Conservation (phyloP, 768 basidiomycete species). For the Pulveroboletus sp. region DNA sequence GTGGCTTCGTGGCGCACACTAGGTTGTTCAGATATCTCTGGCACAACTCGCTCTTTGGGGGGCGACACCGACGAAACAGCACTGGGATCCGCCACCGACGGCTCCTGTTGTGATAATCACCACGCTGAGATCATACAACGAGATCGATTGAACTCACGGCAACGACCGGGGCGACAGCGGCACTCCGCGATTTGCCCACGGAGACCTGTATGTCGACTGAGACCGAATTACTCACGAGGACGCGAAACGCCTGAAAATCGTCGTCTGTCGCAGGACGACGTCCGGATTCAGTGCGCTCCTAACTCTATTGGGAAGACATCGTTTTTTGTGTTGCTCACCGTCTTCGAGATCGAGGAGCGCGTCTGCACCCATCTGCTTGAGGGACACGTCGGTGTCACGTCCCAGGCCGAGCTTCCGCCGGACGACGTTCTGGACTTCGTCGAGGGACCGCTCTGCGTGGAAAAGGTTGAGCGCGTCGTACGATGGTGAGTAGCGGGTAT, state of each 20-base stretch:
- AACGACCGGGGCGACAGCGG: background rate
- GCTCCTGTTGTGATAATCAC: background rate
- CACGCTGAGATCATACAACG: too few relatives aligned
- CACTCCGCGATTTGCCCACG: conserved; percentile 5
- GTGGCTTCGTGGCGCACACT: background rate
- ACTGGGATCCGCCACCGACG: background rate
- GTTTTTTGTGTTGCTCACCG: conserved; percentile 45
- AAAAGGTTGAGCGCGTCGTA: conserved; percentile 5
- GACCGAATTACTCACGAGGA: conserved; percentile 36
- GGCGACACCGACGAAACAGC: background rate
- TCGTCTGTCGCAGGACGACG: conserved; percentile 48
- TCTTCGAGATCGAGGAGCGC: conserved; percentile 68
- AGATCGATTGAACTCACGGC: background rate
- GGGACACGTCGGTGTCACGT: conserved; percentile 32
- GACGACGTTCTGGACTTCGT: conserved; percentile 53
- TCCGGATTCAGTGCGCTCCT: background rate
- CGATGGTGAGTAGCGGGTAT: background rate
- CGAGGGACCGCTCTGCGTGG: conserved; percentile 54
- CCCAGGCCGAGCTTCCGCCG: conserved; percentile 57
- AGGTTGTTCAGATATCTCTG: background rate
- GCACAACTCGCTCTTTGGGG: background rate
- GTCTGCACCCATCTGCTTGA: conserved; percentile 53
- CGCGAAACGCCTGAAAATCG: conserved; percentile 71
- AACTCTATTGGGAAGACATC: background rate
- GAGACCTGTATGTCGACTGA: conserved; percentile 39